Conservation (phyloP, 768 basidiomycete species). For the Podaxis carcinomalis region DNA sequence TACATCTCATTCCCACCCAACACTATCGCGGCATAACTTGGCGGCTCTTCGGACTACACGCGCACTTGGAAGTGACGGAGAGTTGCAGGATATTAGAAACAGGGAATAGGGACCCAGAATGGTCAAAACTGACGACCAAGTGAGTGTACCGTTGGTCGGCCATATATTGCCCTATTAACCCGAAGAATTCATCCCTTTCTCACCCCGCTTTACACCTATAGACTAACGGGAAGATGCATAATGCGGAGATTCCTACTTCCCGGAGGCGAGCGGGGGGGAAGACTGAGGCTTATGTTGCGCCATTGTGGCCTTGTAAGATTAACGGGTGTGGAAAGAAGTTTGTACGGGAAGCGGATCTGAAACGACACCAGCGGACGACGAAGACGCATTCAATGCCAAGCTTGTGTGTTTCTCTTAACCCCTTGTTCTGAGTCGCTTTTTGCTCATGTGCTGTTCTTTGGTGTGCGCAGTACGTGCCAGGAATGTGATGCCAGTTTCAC, state of each 20-base stretch:
- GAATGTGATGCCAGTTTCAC: conserved; percentile 81
- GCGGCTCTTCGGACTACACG: background rate
- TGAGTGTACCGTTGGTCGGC: background rate
- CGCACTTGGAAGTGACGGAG: background rate
- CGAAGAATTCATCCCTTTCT: too few species aligned
- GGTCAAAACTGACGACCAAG: conserved; percentile 8
- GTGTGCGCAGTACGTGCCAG: conserved; percentile 53
- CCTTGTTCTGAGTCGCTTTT: conserved; percentile 13
- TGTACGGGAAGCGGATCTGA: conserved; percentile 77
- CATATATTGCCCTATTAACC: too few species aligned
- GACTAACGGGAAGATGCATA: background rate
- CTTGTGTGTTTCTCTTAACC: conserved; percentile 44
- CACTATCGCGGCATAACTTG: background rate
- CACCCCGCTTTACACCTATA: background rate
- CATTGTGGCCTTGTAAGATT: conserved; percentile 77
- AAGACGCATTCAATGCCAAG: conserved; percentile 72
- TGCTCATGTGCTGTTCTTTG: background rate
- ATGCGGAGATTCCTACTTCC: conserved; percentile 4
- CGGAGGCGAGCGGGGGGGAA: conserved; percentile 24
- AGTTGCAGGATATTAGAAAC: background rate
- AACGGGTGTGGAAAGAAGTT: conserved; percentile 80
- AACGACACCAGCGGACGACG: conserved; percentile 77
- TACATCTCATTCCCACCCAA: background rate
- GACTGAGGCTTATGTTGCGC: conserved; percentile 47
- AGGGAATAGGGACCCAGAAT: background rate